Conservation (phyloP, 2,329 filamentous ascomycete species). For the Phoma herbarum region DNA sequence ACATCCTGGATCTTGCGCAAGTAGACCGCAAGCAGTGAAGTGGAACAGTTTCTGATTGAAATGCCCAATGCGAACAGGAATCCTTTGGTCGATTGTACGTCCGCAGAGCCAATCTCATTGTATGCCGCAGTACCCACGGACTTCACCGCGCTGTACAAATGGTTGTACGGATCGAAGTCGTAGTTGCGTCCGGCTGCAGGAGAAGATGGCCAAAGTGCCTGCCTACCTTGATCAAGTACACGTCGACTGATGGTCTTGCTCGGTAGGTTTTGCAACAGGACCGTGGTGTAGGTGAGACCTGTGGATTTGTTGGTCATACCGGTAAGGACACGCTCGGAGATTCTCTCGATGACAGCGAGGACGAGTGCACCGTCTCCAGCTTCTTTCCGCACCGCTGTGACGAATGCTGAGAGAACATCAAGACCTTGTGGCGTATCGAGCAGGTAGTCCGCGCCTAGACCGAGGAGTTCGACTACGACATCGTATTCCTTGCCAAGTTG, state of each 20-base stretch:
- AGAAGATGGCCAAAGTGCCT: slow-evolving; percentile 71
- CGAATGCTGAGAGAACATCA: slow-evolving; percentile 65
- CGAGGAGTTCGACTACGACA: slow-evolving; percentile 73
- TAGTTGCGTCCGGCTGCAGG: slow-evolving; percentile 45
- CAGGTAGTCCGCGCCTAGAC: slow-evolving; percentile 60
- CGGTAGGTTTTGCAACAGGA: slow-evolving; percentile 49
- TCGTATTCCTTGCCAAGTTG: slow-evolving; percentile 74
- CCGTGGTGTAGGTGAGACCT: slow-evolving; percentile 42
- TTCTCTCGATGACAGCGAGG: slow-evolving; percentile 73
- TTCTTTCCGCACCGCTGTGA: slow-evolving; percentile 65
- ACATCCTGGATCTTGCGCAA: slow-evolving; percentile 70
- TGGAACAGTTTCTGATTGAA: slow-evolving; percentile 52
- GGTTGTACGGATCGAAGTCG: slow-evolving; percentile 68
- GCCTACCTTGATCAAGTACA: slow-evolving; percentile 68
- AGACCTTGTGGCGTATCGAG: slow-evolving; percentile 29
- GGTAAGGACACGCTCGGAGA: slow-evolving; percentile 60
- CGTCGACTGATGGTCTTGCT: slow-evolving; percentile 54
- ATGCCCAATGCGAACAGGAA: slow-evolving; percentile 64
- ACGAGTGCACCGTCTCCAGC: slow-evolving; percentile 73
- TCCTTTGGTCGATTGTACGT: slow-evolving; percentile 52
- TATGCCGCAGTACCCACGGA: slow-evolving; percentile 66
- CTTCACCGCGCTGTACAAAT: slow-evolving; percentile 69
- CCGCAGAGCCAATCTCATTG: slow-evolving; percentile 49
- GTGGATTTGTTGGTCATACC: slow-evolving; percentile 24
- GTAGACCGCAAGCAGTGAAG: slow-evolving; percentile 62